phyloP scores from a whole-genome alignment of 306 rosid species.

The Acacia acuminata region DNA sequence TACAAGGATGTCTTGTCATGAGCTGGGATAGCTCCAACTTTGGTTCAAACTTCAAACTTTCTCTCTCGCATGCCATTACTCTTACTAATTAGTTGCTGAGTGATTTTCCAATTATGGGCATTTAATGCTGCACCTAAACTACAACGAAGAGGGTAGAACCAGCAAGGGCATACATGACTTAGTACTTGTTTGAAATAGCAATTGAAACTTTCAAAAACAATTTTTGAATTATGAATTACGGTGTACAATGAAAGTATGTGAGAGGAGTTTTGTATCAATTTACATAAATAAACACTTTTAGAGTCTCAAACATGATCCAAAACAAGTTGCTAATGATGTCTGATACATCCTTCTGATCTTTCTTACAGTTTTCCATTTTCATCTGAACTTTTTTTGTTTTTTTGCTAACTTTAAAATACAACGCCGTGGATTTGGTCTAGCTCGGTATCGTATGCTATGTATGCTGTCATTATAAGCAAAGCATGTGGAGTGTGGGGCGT shows the following conservation, averaged over 20 bases:
- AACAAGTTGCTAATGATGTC: background rate
- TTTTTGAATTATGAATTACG: too few species aligned
- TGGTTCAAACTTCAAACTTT: background rate
- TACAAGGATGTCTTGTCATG: constrained; percentile 5
- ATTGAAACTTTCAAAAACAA: too few species aligned
- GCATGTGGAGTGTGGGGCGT: constrained; percentile 20
- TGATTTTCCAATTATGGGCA: background rate
- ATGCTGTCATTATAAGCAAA: constrained; percentile 18
- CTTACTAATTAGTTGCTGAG: background rate
- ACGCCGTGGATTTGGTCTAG: background rate
- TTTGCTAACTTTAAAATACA: background rate
- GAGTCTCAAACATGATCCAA: too few species aligned
- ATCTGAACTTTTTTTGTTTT: background rate
- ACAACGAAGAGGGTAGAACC: background rate
- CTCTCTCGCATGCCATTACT: background rate
- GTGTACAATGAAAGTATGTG: too few species aligned
- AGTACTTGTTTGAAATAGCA: too few species aligned
- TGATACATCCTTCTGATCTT: background rate
- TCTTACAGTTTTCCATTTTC: background rate
- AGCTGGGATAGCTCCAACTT: constrained; percentile 4
- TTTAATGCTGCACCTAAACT: background rate
- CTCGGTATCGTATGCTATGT: constrained; percentile 22
- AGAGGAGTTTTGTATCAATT: too few species aligned
- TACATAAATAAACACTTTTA: too few species aligned
- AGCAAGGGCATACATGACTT: background rate